These are phyloP conservation scores for Avena atlantica DNA, from an alignment of 176 grass and related monocot genomes.

Conservation along the genomic window DNA sequence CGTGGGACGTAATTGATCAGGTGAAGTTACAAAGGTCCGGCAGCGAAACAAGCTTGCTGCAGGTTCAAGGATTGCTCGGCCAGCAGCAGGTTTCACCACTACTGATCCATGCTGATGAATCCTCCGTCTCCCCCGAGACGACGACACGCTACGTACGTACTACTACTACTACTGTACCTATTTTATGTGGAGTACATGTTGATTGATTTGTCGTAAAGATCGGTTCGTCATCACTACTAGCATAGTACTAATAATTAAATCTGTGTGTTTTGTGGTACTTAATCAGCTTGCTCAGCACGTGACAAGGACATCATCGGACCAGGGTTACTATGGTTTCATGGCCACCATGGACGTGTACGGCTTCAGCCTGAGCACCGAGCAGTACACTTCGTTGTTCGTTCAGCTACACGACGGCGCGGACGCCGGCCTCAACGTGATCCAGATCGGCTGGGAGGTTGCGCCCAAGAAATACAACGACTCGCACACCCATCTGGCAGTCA, in stretches of 20 bases:
- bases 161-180: too few species aligned
- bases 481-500: neutral
- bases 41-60: neutral
- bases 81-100: neutral
- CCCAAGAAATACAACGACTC: conserved; percentile 8
- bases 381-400: neutral
- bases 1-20: neutral
- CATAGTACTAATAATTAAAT: too few species aligned
- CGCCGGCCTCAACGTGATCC: neutral
- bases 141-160: neutral
- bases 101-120: neutral
- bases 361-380: neutral
- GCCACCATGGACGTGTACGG: conserved; percentile 11
- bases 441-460: neutral
- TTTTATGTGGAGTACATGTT: too few species aligned
- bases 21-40: neutral
- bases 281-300: neutral
- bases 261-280: too few species aligned
- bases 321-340: neutral
- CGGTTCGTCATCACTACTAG: too few species aligned
- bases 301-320: neutral
- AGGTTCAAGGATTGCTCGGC: neutral
- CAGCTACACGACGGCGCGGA: neutral
- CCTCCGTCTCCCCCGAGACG: neutral
- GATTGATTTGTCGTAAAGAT: too few species aligned